phyloP scores from a whole-genome alignment of 495 filamentous ascomycete genomes.

The Xylaria curta region DNA sequence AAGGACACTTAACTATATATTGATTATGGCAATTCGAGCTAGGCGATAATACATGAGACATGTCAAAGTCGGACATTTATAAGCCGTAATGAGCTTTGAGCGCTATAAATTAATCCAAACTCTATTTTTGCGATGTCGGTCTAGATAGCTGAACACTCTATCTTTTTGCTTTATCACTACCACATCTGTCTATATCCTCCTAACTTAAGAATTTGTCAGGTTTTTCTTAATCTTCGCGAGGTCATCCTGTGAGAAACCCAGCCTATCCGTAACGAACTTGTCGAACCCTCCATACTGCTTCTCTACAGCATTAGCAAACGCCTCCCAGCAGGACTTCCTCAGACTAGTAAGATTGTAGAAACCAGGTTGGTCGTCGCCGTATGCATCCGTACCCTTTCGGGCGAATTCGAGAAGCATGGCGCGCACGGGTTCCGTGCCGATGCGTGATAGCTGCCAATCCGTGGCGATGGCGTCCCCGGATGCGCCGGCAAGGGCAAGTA shows the following conservation, averaged over 20 bases:
- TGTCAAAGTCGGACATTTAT: neutral
- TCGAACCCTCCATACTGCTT: slow-evolving; percentile 52
- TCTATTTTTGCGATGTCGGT: neutral
- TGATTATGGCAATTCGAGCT: neutral
- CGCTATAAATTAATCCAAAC: neutral
- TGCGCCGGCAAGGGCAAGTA: slow-evolving; percentile 61
- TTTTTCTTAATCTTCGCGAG: slow-evolving; percentile 50
- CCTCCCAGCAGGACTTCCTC: slow-evolving; percentile 44
- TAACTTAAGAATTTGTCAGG: slow-evolving; percentile 34
- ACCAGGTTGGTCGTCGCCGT: slow-evolving; percentile 43
- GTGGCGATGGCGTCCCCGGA: slow-evolving; percentile 51
- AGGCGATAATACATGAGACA: neutral
- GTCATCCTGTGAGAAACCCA: slow-evolving; percentile 51
- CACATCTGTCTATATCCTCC: neutral
- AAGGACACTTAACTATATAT: neutral
- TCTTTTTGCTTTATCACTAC: neutral
- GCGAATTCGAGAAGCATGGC: slow-evolving; percentile 50
- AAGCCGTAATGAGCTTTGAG: neutral
- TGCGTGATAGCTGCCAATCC: slow-evolving; percentile 59
- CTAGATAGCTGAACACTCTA: neutral
- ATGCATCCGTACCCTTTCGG: slow-evolving; percentile 38
- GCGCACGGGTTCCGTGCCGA: slow-evolving; percentile 54
- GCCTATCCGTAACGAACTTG: slow-evolving; percentile 44
- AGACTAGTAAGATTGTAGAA: slow-evolving; percentile 50
- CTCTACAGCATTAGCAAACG: slow-evolving; percentile 46